A percentile compares a stretch with the other conserved stretches of the same genome.
These are phyloP conservation scores for Lentinus brumalis DNA, from an alignment of 768 basidiomycete genomes.

Conservation along the genomic window DNA sequence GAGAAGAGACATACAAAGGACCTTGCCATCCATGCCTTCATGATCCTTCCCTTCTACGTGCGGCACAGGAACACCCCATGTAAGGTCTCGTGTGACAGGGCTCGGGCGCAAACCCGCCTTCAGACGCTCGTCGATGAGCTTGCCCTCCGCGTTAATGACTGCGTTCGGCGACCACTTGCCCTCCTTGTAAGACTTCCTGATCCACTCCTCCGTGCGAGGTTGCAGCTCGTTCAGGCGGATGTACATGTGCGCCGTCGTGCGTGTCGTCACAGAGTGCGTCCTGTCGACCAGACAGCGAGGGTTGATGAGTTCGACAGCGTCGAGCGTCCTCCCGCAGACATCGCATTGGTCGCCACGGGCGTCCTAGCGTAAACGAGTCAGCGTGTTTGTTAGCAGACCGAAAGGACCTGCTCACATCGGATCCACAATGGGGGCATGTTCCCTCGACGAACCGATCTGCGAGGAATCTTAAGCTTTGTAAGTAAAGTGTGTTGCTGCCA, in stretches of 20 bases:
- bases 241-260: slow-evolving; percentile 89
- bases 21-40: slow-evolving; percentile 88
- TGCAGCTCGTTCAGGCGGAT: slow-evolving; percentile 84
- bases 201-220: slow-evolving; percentile 83
- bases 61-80: slow-evolving; percentile 96
- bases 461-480: slow-evolving; percentile 62
- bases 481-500: slow-evolving; percentile 12
- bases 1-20: slow-evolving; percentile 74
- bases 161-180: slow-evolving; percentile 95
- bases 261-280: slow-evolving; percentile 73
- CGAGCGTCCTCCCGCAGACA: slow-evolving; percentile 86
- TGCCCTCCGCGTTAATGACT: slow-evolving; percentile 85
- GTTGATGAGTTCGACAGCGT: slow-evolving; percentile 90
- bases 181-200: slow-evolving; percentile 71
- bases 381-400: background rate
- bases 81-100: slow-evolving; percentile 90
- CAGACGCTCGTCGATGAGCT: slow-evolving; percentile 86
- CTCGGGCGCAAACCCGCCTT: slow-evolving; percentile 85
- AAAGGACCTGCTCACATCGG: slow-evolving; percentile 54
- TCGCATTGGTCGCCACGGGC: slow-evolving; percentile 99
- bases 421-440: slow-evolving; percentile 92
- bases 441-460: slow-evolving; percentile 99
- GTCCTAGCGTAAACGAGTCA: slow-evolving; percentile 52
- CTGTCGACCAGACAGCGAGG: slow-evolving; percentile 92
- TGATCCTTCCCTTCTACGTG: slow-evolving; percentile 68